Percentiles rank a stretch among this genome's conserved stretches.
Evolutionary conservation across 176 grass and related monocot genomes (phyloP).

Genomic region (Zoysia japonica): DNA sequence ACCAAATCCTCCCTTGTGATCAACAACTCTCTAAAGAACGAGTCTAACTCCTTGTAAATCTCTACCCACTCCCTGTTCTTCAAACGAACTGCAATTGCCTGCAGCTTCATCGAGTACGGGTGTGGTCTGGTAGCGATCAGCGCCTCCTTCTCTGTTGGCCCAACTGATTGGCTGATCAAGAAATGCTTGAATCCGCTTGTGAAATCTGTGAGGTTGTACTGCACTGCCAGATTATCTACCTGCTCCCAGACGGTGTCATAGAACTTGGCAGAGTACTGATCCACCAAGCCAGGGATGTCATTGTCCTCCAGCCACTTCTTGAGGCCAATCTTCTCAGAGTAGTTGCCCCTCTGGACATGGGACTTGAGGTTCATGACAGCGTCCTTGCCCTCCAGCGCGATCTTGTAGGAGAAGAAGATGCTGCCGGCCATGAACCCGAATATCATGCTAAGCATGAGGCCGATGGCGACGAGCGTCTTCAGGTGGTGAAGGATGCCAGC

Average conservation of each 20-base stretch:
- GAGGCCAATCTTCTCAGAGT: constrained; percentile 88
- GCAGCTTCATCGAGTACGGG: constrained; percentile 74
- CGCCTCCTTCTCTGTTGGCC: constrained; percentile 31
- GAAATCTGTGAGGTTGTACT: constrained; percentile 95
- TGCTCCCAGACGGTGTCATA: constrained; percentile 93
- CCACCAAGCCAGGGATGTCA: constrained; percentile 71
- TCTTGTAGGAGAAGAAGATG: constrained; percentile 97
- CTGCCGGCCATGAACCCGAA: constrained; percentile 60
- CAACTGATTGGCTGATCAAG: constrained; percentile 64
- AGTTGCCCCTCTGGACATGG: constrained; percentile 85
- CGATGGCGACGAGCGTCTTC: constrained; percentile 72
- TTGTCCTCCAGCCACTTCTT: constrained; percentile 93
- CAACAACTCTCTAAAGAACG: constrained; percentile 70
- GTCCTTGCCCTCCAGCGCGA: constrained; percentile 91
- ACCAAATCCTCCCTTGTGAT: constrained; percentile 89
- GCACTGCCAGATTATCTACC: constrained; percentile 66
- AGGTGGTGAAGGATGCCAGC: constrained; percentile 59
- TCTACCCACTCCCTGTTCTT: constrained; percentile 80
- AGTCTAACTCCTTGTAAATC: constrained; percentile 82
- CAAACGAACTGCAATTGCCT: constrained; percentile 48
- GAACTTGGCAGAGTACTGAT: constrained; percentile 79
- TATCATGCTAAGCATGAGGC: constrained; percentile 80
- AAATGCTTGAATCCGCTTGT: constrained; percentile 73
- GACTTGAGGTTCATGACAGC: constrained; percentile 83
- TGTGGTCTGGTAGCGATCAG: constrained; percentile 51